Evolutionary conservation across 768 basidiomycete species (phyloP), one percentile per base, ranked within the genome.

Genomic region (Mycena rebaudengoi): DNA sequence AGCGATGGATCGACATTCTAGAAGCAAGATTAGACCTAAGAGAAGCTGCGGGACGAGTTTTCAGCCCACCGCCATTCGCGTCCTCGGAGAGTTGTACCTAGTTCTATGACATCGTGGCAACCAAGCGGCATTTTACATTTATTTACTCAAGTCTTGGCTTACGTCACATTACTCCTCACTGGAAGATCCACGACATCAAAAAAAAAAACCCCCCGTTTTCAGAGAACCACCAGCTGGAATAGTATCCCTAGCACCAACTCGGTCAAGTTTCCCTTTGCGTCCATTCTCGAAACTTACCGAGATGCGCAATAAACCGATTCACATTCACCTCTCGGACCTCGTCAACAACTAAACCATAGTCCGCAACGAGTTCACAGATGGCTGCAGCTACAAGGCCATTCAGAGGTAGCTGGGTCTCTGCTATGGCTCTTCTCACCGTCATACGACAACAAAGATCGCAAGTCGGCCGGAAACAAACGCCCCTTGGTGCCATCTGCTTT

Each of bases 231-330:
- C 23, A 67, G 23, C 66, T 67, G 44, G 56, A 67, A 67, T 8
- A 60, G 52, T 30, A 63, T 44, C 4, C 66, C 66, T 65, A 29
- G 7, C 16, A 41, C 44, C 53, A 18, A 57, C 49, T 44, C 75
- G 70, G 30, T 51, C 32, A 50, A 46, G 33, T 28, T 52, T 40
- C 43, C 41, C 14, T 12, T 20, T 37, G 2, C 26, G 40, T 23
- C 26, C 7, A 29, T 12, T 12, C n/a, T 13, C 2, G 13, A 50
- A 43, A 65, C 74, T 68, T 62, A 84, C 88, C 88, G 57, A 87
- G 84, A 68, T 86, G 83, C 29, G 79, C 73, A 73, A 89, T 79
- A 70, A 90, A 89, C n/a, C 78, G 73, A 64, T 84, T 86, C 46
- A 86, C 72, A 68, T 87, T 87, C 62, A 71, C 75, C 52, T 82